Conservation (phyloP, 805 yeast species). For the Candida piceae region DNA sequence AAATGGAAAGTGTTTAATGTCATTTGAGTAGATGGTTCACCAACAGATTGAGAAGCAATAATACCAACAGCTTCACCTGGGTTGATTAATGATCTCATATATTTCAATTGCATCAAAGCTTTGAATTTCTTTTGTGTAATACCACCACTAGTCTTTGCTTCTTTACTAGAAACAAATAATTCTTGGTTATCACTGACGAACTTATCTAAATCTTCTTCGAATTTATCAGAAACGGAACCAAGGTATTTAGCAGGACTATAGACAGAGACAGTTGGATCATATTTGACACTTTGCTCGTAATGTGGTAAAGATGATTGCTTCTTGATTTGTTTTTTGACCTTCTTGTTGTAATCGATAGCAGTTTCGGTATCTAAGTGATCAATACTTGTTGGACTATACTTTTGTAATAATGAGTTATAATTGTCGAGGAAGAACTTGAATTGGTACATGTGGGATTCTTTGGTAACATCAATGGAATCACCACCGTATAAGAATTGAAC, state of each 20-base stretch:
- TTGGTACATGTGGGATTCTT: constrained; percentile 90
- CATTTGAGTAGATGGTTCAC: constrained; percentile 99
- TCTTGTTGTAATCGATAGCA: constrained; percentile 78
- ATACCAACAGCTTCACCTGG: constrained; percentile 99
- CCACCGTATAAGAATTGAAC: constrained; percentile 97
- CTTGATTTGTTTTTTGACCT: constrained; percentile 64
- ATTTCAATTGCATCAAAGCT: constrained; percentile 96
- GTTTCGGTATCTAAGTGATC: constrained; percentile 78
- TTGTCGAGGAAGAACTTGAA: constrained; percentile 91
- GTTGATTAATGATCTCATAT: constrained; percentile 89
- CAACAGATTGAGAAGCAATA: constrained; percentile 96
- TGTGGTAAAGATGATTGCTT: constrained; percentile 63
- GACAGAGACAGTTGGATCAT: constrained; percentile 83
- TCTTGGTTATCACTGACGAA: constrained; percentile 55
- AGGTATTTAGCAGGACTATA: constrained; percentile 85
- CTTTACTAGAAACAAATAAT: constrained; percentile 51
- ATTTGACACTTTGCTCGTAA: constrained; percentile 54
- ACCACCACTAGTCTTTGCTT: constrained; percentile 40
- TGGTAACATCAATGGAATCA: constrained; percentile 89
- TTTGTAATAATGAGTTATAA: constrained; percentile 77
- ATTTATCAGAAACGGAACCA: constrained; percentile 90
- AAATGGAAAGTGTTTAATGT: constrained; percentile 95
- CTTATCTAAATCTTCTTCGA: constrained; percentile 72
- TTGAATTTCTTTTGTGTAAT: constrained; percentile 78
- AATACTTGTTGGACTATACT: constrained; percentile 78